Evolutionary conservation across 2,329 filamentous ascomycete species (phyloP), one percentile per base, ranked within the genome.

Genomic region (Cyanodermella asteris): DNA sequence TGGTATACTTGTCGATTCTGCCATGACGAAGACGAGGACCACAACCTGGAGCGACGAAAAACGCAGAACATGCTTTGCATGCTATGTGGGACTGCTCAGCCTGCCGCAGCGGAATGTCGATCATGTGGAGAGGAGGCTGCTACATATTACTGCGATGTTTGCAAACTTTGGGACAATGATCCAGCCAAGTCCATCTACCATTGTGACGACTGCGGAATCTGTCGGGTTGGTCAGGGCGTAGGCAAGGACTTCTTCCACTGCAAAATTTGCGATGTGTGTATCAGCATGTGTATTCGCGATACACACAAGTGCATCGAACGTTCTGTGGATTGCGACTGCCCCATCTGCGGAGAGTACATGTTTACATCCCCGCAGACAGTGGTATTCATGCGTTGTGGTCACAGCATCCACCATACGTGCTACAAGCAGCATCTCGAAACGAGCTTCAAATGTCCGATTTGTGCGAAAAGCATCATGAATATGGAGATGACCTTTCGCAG

Each of bases 241-340:
- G 84, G 87, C 4, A 94, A 91, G 44, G 87, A 97, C 44, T 97
- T 91, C 45, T 82, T 90, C 41, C 87, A 97, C 49, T 97, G 87
- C 73, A 90, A 91, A 65, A 82, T 70, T 38, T 97, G 87, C 50
- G 78, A 78, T 38, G 81, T 90, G 14, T 97, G 87, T 51, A 87
- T 94, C 40, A 75, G 78, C 6, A 91, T 93, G 36, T 70, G 73
- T 3, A 78, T 81, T 29, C 72, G 78, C 40, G 68, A 64, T 20
- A 75, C 74, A 5, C 87, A 97, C 53, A 81, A 78, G 37, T 97
- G 87, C 42, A 84, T 94, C 36, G 87, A 94, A 47, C 66, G 80
- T 24, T 82, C 81, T 6, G 91, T 80, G 16, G 82, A 97, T 43
- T 91, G 81, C 42, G 75, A 94, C 43, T 97, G 87, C 45, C 87